Percentiles rank a stretch among this genome's conserved stretches.
These are phyloP conservation scores for Rhodomyrtus psidioides DNA, from an alignment of 441 rosid genomes.

Conservation along the genomic window DNA sequence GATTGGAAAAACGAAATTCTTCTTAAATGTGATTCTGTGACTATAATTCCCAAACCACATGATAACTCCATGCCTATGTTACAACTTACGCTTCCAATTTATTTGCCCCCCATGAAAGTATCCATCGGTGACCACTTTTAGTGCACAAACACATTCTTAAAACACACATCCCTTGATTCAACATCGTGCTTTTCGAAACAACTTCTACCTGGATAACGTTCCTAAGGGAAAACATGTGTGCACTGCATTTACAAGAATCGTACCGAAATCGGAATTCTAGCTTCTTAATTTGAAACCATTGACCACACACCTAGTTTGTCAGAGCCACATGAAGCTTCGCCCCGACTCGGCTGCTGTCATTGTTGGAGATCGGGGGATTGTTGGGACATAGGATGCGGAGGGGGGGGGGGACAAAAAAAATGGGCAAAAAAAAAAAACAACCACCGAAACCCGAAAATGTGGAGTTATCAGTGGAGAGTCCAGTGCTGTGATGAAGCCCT, in stretches of 20 bases:
- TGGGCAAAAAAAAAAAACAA: too few relatives aligned
- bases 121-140: not conserved
- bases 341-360: not conserved
- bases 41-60: too few relatives aligned
- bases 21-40: too few relatives aligned
- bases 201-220: not conserved
- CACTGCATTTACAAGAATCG: not conserved
- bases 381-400: too few relatives aligned
- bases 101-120: not conserved
- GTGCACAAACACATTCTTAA: not conserved
- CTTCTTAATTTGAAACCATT: not conserved
- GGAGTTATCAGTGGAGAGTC: too few relatives aligned
- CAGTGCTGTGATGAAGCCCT: too few relatives aligned
- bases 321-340: not conserved
- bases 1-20: too few relatives aligned
- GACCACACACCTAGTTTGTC: not conserved
- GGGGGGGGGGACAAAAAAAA: too few relatives aligned
- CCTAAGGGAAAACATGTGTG: not conserved
- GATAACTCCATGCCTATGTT: not conserved
- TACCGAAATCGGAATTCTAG: not conserved
- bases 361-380: too few relatives aligned
- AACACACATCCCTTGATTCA: not conserved
- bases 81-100: not conserved
- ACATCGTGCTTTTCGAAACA: too few relatives aligned
- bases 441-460: too few relatives aligned